phyloP scores from a whole-genome alignment of 176 grass and related monocot genomes.

The Chrysopogon serrulatus region DNA sequence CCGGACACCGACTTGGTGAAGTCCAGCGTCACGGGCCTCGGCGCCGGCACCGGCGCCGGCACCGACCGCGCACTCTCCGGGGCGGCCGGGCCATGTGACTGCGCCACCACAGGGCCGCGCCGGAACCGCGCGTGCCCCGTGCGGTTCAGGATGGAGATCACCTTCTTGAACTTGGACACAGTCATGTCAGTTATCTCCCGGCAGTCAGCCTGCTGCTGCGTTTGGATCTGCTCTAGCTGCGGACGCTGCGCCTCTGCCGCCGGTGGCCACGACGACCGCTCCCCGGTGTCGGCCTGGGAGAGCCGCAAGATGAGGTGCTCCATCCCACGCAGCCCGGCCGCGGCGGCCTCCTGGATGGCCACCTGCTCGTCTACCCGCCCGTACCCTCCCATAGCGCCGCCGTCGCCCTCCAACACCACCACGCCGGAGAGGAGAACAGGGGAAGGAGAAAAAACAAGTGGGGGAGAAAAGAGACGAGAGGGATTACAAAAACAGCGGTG shows the following conservation, averaged over 20 bases:
- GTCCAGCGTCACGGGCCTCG: constrained; percentile 39
- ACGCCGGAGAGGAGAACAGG: not conserved
- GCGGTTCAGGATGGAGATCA: constrained; percentile 82
- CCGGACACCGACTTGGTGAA: constrained; percentile 22
- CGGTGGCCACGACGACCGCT: not conserved
- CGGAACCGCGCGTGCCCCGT: constrained; percentile 90
- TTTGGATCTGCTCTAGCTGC: not conserved
- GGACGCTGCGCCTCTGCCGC: not conserved
- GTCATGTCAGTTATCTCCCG: constrained; percentile 72
- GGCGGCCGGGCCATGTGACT: constrained; percentile 11
- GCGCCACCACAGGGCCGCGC: constrained; percentile 42
- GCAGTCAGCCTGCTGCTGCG: constrained; percentile 36
- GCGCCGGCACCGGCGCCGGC: not conserved
- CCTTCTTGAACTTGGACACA: constrained; percentile 82
- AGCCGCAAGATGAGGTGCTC: constrained; percentile 69
- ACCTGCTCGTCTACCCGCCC: constrained; percentile 58
- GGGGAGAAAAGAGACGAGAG: not conserved
- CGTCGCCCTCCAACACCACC: not conserved
- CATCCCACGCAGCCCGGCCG: constrained; percentile 63
- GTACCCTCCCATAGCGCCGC: constrained; percentile 23
- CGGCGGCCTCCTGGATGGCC: constrained; percentile 75
- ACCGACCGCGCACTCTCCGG: not conserved
- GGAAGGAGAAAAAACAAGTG: not conserved
- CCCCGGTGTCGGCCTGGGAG: constrained; percentile 35
- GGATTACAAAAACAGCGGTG: constrained; percentile 18